phyloP scores from a whole-genome alignment of 2,329 filamentous ascomycete genomes.

The Colletotrichum abscissum region DNA sequence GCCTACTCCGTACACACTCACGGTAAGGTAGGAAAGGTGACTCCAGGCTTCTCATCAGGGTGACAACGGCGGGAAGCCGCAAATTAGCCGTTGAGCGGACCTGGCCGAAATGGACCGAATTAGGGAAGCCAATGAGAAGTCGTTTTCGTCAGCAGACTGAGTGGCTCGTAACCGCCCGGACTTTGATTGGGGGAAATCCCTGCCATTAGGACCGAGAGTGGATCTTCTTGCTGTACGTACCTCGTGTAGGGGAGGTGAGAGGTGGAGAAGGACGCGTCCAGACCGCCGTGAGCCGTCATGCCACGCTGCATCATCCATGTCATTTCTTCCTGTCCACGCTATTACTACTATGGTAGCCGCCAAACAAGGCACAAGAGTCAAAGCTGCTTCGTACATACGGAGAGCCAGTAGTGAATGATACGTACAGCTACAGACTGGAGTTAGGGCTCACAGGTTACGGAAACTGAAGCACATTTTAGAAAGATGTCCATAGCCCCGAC shows the following conservation, averaged over 20 bases:
- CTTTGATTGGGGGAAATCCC: constrained; percentile 11
- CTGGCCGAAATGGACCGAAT: constrained; percentile 13
- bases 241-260: constrained; percentile 6
- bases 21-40: too few relatives aligned
- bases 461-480: not conserved
- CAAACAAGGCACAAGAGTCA: not conserved
- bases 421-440: too few relatives aligned
- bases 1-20: not conserved
- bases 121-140: not conserved
- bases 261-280: constrained; percentile 10
- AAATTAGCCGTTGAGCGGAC: constrained; percentile 9
- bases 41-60: too few relatives aligned
- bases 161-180: not conserved
- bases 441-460: not conserved
- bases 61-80: not conserved
- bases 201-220: constrained; percentile 2
- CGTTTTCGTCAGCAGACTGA: not conserved
- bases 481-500: not conserved
- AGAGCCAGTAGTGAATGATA: not conserved
- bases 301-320: not conserved
- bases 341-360: not conserved
- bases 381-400: not conserved
- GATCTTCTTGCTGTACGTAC: not conserved
- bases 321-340: not conserved
- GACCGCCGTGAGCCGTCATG: constrained; percentile 1